Evolutionary conservation across 768 basidiomycete species (phyloP).

Genomic region (Tricholoma sp.): DNA sequence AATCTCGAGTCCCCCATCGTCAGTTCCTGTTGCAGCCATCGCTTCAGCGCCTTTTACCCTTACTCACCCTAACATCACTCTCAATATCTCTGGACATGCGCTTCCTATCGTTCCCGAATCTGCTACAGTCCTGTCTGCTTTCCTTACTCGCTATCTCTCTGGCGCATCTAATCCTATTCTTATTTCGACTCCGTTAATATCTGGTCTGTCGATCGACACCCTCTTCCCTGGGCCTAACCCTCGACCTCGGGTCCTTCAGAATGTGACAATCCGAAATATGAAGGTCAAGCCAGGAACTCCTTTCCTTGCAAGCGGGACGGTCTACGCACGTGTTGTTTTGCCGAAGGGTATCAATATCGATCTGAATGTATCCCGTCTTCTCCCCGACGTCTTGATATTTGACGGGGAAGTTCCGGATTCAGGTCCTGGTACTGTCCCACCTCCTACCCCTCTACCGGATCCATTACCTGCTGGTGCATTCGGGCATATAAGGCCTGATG

Average conservation of each 20-base stretch:
- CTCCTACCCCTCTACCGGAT: slow-evolving; percentile 50
- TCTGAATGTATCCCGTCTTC: slow-evolving; percentile 57
- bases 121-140: slow-evolving; percentile 46
- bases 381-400: slow-evolving; percentile 75
- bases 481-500: slow-evolving; percentile 65
- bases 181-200: slow-evolving; percentile 52
- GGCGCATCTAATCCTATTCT: slow-evolving; percentile 50
- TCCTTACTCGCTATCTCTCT: slow-evolving; percentile 63
- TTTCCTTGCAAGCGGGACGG: slow-evolving; percentile 67
- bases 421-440: slow-evolving; percentile 9
- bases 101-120: slow-evolving; percentile 41
- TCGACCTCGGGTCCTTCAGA: slow-evolving; percentile 58
- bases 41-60: slow-evolving; percentile 51
- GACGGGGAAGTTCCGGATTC: slow-evolving; percentile 59
- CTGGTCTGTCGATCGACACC: slow-evolving; percentile 39
- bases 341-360: slow-evolving; percentile 64
- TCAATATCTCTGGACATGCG: slow-evolving; percentile 51
- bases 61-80: slow-evolving; percentile 63
- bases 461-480: slow-evolving; percentile 73
- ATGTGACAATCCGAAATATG: slow-evolving; percentile 77
- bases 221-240: slow-evolving; percentile 64
- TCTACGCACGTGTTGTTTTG: slow-evolving; percentile 60
- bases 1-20: slow-evolving; percentile 10
- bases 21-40: slow-evolving; percentile 50
- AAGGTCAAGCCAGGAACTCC: slow-evolving; percentile 48